phyloP scores from a whole-genome alignment of 2,329 filamentous ascomycete genomes.

The Metarhizium guizhouense region DNA sequence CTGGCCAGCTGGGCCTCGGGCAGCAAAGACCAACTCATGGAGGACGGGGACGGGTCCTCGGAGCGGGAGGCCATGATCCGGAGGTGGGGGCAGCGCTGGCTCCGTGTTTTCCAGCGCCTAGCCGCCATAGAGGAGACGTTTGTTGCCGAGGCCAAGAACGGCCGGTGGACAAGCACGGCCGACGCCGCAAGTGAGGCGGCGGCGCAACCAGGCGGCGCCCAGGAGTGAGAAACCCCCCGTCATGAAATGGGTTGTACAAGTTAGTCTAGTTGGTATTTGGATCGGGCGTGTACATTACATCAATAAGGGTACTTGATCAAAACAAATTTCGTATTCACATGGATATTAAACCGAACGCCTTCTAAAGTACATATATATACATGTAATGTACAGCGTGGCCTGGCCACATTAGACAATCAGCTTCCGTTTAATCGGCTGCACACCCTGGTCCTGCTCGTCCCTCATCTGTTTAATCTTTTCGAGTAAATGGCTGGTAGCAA shows the following conservation, averaged over 20 bases:
- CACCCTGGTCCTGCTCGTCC: conserved; percentile 20
- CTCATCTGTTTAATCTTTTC: conserved; percentile 42
- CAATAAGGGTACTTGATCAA: no score
- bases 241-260: no score
- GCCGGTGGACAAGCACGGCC: neutral
- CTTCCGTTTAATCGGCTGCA: conserved; percentile 37
- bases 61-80: conserved; percentile 57
- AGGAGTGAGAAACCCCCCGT: no score
- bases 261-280: no score
- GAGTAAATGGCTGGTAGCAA: conserved; percentile 38
- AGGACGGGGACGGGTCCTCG: conserved; percentile 50
- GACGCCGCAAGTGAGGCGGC: neutral
- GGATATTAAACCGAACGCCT: no score
- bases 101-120: conserved; percentile 73
- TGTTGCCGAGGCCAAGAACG: conserved; percentile 25
- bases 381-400: no score
- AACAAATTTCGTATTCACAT: no score
- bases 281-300: no score
- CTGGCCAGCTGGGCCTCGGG: conserved; percentile 64
- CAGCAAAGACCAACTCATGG: conserved; percentile 66
- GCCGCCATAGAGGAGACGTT: conserved; percentile 77
- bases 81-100: conserved; percentile 80
- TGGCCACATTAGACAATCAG: conserved; percentile 24
- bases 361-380: no score
- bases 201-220: no score